Base-by-base conservation (phyloP, 179 eudicot species). In the Camellia oleifera region DNA sequence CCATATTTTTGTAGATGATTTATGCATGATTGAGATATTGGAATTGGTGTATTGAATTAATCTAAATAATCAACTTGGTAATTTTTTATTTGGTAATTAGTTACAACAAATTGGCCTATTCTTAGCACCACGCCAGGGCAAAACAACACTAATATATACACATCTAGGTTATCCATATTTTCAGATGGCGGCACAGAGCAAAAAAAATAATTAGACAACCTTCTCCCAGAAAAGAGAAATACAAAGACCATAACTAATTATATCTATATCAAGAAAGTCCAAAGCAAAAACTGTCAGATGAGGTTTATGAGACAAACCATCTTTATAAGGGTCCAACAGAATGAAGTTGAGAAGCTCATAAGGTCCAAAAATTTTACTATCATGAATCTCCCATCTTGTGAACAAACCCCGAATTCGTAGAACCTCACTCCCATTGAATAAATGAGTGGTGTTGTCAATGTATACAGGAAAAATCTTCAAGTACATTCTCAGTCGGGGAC, bases 401-500 rank as follows among this genome's bases (percentile, higher is more conserved):
- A 93, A 89, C 92, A 84, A 83, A 68, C 80, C 79, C 81, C 81
- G 79, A 62, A 94, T 88, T 70, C 93, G 82, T 26, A 76, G 76
- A 81, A 91, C 85, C 82, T 94, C 98, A 72, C 85, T 93, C 54
- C n/a, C 66, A 81, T 89, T 90, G 84, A 94, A 90, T 56, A 66
- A 6, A 82, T 78, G n/a, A 18, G 85, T 65, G 73, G 75, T 64
- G 23, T 67, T 80, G 26, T 42, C 77, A 75, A 62, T 66, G 82
- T 73, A 88, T 4, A 77, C 76, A 17, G 98, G 98, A 77, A 90
- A 94, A 62, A 94, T 78, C 86, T 88, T 91, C 84, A 94, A 86
- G 74, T 68, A 74, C 93, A 94, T 93, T 78, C 75, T 81, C 78
- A 94, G 77, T 64, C 98, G 88, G 74, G 97, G 97, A 9, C 97